Conservation (phyloP, 805 yeast genomes). For the Nakazawaea populi region DNA sequence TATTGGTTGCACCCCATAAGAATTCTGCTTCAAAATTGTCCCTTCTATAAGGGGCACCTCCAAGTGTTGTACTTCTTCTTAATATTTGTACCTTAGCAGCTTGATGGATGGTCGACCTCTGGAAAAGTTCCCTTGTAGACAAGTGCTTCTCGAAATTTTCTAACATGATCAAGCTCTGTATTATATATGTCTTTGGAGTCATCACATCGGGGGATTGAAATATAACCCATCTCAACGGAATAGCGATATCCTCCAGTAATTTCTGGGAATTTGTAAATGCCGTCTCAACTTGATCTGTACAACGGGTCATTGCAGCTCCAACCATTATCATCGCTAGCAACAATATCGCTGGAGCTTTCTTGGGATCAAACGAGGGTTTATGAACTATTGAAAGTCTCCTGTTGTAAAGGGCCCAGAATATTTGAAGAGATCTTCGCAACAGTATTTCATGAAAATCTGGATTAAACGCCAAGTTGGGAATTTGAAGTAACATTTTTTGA, state of each 20-base stretch:
- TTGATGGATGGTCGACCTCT: conserved; percentile 45
- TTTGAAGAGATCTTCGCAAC: conserved; percentile 23
- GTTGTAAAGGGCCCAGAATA: conserved; percentile 56
- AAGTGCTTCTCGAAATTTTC: conserved; percentile 44
- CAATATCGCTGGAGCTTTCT: conserved; percentile 40
- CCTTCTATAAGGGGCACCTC: conserved; percentile 33
- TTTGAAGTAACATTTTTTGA: conserved; percentile 16
- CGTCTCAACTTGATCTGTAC: conserved; percentile 5
- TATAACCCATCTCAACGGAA: conserved; percentile 37
- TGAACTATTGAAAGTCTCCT: conserved; percentile 56
- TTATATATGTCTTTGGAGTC: conserved; percentile 43
- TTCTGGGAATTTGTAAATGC: conserved; percentile 15
- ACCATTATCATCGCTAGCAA: conserved; percentile 49
- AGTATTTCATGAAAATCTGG: conserved; percentile 23
- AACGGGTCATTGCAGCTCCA: conserved; percentile 42
- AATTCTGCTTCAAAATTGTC: conserved; percentile 20
- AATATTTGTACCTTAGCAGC: conserved; percentile 46
- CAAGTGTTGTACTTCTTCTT: conserved; percentile 40
- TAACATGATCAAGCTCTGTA: conserved; percentile 40
- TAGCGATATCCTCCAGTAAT: conserved; percentile 31
- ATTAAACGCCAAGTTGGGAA: conserved; percentile 21
- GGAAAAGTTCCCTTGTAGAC: conserved; percentile 38
- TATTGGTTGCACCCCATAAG: conserved; percentile 12
- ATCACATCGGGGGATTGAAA: conserved; percentile 38
- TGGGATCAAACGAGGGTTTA: conserved; percentile 50